Evolutionary conservation across 371 early-diverging fungal genomes (phyloP).

Genomic region (Mucor racemosus): DNA sequence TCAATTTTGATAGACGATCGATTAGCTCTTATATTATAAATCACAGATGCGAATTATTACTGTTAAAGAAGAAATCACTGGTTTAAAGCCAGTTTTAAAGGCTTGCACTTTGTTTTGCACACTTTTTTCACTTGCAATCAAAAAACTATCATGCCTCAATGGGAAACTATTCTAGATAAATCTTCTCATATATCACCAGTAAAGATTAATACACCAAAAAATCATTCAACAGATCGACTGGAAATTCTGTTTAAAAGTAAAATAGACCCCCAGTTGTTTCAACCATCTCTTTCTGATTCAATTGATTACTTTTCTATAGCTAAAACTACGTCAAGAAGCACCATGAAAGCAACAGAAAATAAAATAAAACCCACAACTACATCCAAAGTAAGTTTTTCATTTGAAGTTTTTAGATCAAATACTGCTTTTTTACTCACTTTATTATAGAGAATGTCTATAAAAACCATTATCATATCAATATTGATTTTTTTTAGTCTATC

Average conservation of each 20-base stretch:
- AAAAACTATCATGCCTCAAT: slow-evolving; percentile 3
- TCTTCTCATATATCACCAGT: slow-evolving; percentile 17
- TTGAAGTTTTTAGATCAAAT: background rate
- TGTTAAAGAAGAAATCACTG: no score
- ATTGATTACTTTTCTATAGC: background rate
- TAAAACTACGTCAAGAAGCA: background rate
- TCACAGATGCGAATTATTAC: no score
- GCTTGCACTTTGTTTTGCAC: background rate
- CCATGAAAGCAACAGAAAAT: background rate
- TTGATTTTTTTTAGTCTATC: background rate
- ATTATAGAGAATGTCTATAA: background rate
- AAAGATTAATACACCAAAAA: background rate
- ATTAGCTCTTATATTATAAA: no score
- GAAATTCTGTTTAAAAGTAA: slow-evolving; percentile 1
- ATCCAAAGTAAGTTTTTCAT: background rate
- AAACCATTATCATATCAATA: background rate
- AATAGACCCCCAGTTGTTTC: background rate
- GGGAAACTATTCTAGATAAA: slow-evolving; percentile 17
- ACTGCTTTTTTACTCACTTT: background rate
- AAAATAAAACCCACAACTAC: background rate
- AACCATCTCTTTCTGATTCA: background rate
- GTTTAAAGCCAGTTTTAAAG: background rate
- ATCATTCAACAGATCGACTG: slow-evolving; percentile 9
- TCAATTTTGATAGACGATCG: no score
- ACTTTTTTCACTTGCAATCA: background rate